These are phyloP conservation scores for Spizellomyces sp. DNA, from an alignment of 192 early-diverging fungal species.

Conservation along the genomic window DNA sequence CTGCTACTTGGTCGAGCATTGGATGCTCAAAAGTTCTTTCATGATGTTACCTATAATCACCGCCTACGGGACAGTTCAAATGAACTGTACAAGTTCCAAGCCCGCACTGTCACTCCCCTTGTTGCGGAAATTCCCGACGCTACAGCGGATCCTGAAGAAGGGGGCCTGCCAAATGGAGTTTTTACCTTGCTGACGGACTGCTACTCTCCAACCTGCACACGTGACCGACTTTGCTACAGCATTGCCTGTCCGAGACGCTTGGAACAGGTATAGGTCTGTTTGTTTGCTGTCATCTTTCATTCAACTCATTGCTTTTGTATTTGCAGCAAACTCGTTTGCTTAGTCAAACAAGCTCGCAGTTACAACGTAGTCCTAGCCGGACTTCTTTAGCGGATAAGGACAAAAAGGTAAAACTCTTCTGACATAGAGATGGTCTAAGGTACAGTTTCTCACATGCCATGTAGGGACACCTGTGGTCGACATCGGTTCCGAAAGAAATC, in stretches of 20 bases:
- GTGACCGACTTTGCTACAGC: slow-evolving; percentile 84
- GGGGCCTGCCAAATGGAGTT: slow-evolving; percentile 74
- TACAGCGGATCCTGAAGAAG: slow-evolving; percentile 18
- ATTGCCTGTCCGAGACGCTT: slow-evolving; percentile 80
- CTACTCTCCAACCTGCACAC: slow-evolving; percentile 90
- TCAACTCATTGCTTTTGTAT: slow-evolving; percentile 6
- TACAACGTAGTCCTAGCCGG: slow-evolving; percentile 28
- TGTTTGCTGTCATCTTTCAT: slow-evolving; percentile 27
- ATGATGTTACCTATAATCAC: slow-evolving; percentile 87
- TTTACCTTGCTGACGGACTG: slow-evolving; percentile 90
- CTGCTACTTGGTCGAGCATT: slow-evolving; percentile 85
- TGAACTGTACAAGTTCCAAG: slow-evolving; percentile 82
- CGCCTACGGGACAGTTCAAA: slow-evolving; percentile 80
- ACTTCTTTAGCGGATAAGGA: slow-evolving; percentile 7
- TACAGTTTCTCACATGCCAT: background rate
- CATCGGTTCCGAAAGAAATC: slow-evolving; percentile 75
- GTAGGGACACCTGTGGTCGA: slow-evolving; percentile 82
- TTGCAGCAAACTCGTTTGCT: slow-evolving; percentile 27
- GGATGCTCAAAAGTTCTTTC: slow-evolving; percentile 88
- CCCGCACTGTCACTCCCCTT: slow-evolving; percentile 21
- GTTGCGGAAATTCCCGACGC: slow-evolving; percentile 6
- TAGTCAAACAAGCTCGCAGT: slow-evolving; percentile 22
- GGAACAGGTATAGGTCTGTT: slow-evolving; percentile 56
- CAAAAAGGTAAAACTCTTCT: background rate
- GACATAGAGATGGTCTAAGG: background rate